Evolutionary conservation across 352 stramenopile species (phyloP).

Genomic region (Phytophthora brassicae): DNA sequence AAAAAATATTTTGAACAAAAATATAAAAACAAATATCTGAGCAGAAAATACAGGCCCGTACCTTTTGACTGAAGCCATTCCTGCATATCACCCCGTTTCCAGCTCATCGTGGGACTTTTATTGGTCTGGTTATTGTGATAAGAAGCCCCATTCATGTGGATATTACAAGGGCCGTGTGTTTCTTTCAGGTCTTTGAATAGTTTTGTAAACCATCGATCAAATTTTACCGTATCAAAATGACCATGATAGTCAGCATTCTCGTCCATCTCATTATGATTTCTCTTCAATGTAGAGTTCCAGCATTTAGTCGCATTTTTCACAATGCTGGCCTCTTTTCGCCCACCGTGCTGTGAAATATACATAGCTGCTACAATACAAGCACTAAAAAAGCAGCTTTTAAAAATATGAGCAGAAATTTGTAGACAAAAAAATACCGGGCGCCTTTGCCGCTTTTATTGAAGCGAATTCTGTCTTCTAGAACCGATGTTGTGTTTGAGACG

Average conservation of each 20-base stretch:
- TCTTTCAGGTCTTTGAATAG: no score
- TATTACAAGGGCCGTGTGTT: neutral
- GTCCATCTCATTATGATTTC: neutral
- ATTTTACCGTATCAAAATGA: neutral
- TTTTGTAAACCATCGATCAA: constrained; percentile 3
- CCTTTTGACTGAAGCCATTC: no score
- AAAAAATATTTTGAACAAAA: no score
- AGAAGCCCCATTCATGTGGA: constrained; percentile 1
- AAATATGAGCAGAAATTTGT: neutral
- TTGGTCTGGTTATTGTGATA: constrained; percentile 5
- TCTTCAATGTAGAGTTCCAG: neutral
- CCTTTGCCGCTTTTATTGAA: constrained; percentile 4
- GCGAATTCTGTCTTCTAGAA: constrained; percentile 2
- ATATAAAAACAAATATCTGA: no score
- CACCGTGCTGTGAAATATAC: no score
- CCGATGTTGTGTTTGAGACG: neutral
- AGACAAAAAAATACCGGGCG: constrained; percentile 4
- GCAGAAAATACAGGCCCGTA: no score
- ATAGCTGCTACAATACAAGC: constrained; percentile 7
- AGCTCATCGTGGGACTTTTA: constrained; percentile 3
- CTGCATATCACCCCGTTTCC: neutral
- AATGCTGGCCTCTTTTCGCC: no score
- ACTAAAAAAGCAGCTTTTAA: neutral
- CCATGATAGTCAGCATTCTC: constrained; percentile 2
- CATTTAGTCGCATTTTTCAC: neutral